Evolutionary conservation across 805 yeast genomes (phyloP).

Genomic region (Starmerella etchellsii): DNA sequence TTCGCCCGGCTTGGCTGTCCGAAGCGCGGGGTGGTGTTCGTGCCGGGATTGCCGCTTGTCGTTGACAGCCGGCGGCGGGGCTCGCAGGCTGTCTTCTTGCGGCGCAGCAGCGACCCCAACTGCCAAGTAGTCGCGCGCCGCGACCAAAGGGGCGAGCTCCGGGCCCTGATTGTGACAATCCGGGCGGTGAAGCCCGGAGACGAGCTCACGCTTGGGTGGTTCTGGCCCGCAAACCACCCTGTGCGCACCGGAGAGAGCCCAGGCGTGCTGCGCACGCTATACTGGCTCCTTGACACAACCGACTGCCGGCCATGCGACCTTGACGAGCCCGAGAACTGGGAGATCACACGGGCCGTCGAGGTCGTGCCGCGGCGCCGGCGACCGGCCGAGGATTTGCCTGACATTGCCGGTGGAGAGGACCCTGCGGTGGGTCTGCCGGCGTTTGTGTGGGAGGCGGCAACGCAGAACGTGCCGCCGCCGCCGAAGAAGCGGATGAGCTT

Average conservation of each 20-base stretch:
- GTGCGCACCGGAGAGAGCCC: constrained; percentile 28
- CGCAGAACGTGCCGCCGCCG: constrained; percentile 7
- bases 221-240: constrained; percentile 76
- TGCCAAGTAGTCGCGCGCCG: constrained; percentile 44
- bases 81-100: constrained; percentile 55
- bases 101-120: constrained; percentile 69
- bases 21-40: constrained; percentile 45
- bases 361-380: neutral
- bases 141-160: constrained; percentile 29
- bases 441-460: constrained; percentile 16
- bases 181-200: constrained; percentile 47
- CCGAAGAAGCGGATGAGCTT: constrained; percentile 19
- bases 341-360: neutral
- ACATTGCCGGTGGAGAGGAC: neutral
- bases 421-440: neutral
- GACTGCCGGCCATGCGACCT: constrained; percentile 5
- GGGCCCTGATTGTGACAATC: constrained; percentile 45
- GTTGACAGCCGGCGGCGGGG: constrained; percentile 76
- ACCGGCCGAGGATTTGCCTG: neutral
- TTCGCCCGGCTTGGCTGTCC: constrained; percentile 60
- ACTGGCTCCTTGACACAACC: constrained; percentile 12
- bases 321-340: constrained; percentile 13
- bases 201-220: constrained; percentile 75
- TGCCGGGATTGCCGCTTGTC: constrained; percentile 46
- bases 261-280: neutral